Base-by-base conservation (phyloP, 768 basidiomycete genomes). In the Lentinula edodes region DNA sequence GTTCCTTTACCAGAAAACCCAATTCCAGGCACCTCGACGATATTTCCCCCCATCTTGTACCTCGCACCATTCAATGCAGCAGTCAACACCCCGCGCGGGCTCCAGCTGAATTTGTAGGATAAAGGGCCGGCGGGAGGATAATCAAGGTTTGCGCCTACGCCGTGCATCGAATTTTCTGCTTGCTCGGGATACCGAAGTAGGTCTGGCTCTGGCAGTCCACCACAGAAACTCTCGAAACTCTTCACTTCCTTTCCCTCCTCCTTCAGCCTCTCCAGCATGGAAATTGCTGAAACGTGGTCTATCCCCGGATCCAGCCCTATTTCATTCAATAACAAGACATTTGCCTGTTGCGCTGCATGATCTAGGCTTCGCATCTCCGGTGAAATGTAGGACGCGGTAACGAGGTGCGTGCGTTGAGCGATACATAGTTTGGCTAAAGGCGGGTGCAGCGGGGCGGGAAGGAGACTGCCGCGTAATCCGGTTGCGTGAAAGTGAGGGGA, bases 51-150 rank as follows among this genome's bases (percentile, higher is more conserved):
- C 28, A 93, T 74, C 67, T 82, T 81, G 72, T 86, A 97, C 42
- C 68, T 70, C 1, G 95, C 93, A 0, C 75, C 71, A 64, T 95
- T 93, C 61, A 86, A 71, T 0, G 91, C 90, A 2, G 94, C 95
- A 15, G 79, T 83, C 42, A 98, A 74, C 7, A 96, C 94, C 5
- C 93, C 95, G 61, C 86, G 80, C 0, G 95, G 94, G 53, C 86
- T 90, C 95, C 95, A 98, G 65, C 93, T 92, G 69, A 94, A 94
- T 69, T 95, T 96, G 69, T 96, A 95, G n/a, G 88, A 81, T 9
- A 95, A 74, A 1, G 93, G 93, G 15, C 89, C 84, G 3, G 45
- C 58, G 20, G 45, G 34, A 12, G 34, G 34, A 15, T 60, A 52
- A 0, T 13, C 48, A 7, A 15, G 23, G 16, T 16, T 18, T 39